Conservation (phyloP, 2,329 filamentous ascomycete species). For the Dryadomyces quercus-mongolicae region DNA sequence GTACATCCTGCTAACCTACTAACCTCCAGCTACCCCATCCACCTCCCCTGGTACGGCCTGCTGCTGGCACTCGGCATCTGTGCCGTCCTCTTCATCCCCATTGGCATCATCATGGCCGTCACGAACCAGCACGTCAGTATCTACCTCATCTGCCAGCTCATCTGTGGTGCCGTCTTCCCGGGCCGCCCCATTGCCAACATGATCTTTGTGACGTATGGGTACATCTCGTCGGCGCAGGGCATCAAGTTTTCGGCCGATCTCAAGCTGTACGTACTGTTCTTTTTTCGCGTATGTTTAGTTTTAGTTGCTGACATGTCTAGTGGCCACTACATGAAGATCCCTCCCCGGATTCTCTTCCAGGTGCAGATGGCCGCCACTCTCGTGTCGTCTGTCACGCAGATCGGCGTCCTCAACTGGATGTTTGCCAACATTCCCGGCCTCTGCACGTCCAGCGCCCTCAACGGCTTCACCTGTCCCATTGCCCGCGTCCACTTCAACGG, state of each 20-base stretch:
- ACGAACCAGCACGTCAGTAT: conserved; percentile 83
- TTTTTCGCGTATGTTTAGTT: too few relatives aligned
- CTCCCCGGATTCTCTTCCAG: conserved; percentile 64
- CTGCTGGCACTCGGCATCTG: conserved; percentile 68
- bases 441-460: conserved; percentile 69
- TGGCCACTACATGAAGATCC: conserved; percentile 81
- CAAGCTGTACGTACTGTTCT: conserved; percentile 39
- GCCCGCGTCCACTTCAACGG: conserved; percentile 85
- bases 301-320: too few relatives aligned
- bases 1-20: conserved; percentile 4
- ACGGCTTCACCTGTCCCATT: conserved; percentile 79
- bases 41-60: conserved; percentile 78
- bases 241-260: conserved; percentile 82
- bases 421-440: conserved; percentile 64
- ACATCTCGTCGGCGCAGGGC: conserved; percentile 78
- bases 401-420: conserved; percentile 84
- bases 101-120: conserved; percentile 86
- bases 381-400: conserved; percentile 69
- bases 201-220: conserved; percentile 87
- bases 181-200: conserved; percentile 82
- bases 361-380: conserved; percentile 67
- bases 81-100: conserved; percentile 74
- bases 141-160: conserved; percentile 75
- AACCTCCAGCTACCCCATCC: conserved; percentile 55
- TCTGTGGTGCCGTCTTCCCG: conserved; percentile 71